Evolutionary conservation across 129 eudicot species (phyloP).

Genomic region (Flaveria sonorensis): DNA sequence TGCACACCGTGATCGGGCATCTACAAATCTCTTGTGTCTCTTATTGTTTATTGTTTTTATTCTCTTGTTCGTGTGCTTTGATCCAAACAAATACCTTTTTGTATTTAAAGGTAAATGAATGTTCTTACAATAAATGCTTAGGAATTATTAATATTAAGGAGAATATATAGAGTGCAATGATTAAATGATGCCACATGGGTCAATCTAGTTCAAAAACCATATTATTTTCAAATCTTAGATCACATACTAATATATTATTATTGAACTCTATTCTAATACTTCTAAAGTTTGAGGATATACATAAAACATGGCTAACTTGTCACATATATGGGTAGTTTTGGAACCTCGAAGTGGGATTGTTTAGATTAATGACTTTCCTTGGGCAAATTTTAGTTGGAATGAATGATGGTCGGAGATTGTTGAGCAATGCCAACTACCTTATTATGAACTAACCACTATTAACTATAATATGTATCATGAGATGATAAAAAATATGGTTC

Average conservation of each 20-base stretch:
- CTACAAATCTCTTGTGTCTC: too few species aligned
- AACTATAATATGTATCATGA: not conserved
- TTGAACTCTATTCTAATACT: not conserved
- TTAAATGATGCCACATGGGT: not conserved
- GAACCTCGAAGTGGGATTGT: not conserved
- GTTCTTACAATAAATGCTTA: too few species aligned
- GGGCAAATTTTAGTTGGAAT: too few species aligned
- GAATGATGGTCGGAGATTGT: not conserved
- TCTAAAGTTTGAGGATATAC: not conserved
- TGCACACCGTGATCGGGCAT: too few species aligned
- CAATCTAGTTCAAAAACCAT: not conserved
- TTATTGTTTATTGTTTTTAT: too few species aligned
- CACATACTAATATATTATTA: too few species aligned
- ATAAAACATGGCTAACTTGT: not conserved
- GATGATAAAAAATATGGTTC: not conserved
- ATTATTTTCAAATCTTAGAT: not conserved
- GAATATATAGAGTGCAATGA: not conserved
- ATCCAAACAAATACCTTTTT: not conserved
- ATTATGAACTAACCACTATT: not conserved
- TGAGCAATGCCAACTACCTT: not conserved
- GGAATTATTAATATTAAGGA: not conserved
- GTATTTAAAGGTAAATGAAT: not conserved
- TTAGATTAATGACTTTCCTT: not conserved
- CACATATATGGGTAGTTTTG: not conserved
- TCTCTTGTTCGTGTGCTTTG: too few species aligned